Conservation (phyloP, 2,329 filamentous ascomycete genomes). For the Ceratocystis huliohia region DNA sequence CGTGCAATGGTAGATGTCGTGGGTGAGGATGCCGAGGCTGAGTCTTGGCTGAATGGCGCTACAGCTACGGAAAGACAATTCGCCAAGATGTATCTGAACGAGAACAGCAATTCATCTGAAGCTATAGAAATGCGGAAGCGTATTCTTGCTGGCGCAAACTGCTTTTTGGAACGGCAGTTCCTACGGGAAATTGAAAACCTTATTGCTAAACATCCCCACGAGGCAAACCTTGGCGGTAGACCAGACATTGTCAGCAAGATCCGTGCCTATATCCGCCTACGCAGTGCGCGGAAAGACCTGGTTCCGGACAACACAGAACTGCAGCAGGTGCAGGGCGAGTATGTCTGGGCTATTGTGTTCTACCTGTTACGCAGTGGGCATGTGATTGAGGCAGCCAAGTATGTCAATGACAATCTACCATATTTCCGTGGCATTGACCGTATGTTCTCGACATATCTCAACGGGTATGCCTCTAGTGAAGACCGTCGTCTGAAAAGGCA, state of each 20-base stretch:
- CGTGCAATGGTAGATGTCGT: conserved; percentile 67
- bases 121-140: conserved; percentile 59
- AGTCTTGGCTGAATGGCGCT: conserved; percentile 46
- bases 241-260: conserved; percentile 84
- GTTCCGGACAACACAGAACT: conserved; percentile 69
- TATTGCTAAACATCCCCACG: conserved; percentile 71
- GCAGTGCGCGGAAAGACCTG: conserved; percentile 67
- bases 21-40: conserved; percentile 52
- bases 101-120: conserved; percentile 50
- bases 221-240: conserved; percentile 78
- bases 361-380: conserved; percentile 80
- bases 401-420: conserved; percentile 65
- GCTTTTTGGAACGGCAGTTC: conserved; percentile 71
- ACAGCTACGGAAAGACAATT: conserved; percentile 66
- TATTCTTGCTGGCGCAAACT: conserved; percentile 67
- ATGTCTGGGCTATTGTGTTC: conserved; percentile 88
- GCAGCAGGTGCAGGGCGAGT: conserved; percentile 68
- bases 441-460: conserved; percentile 78
- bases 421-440: conserved; percentile 85
- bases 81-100: conserved; percentile 63
- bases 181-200: conserved; percentile 62
- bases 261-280: conserved; percentile 78
- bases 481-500: conserved; percentile 68
- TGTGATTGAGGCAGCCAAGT: conserved; percentile 69
- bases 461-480: conserved; percentile 63